Percentiles rank a stretch among this genome's conserved stretches.
These are phyloP conservation scores for Prunus yedoensis DNA, from an alignment of 331 rosid genomes.

Conservation along the genomic window DNA sequence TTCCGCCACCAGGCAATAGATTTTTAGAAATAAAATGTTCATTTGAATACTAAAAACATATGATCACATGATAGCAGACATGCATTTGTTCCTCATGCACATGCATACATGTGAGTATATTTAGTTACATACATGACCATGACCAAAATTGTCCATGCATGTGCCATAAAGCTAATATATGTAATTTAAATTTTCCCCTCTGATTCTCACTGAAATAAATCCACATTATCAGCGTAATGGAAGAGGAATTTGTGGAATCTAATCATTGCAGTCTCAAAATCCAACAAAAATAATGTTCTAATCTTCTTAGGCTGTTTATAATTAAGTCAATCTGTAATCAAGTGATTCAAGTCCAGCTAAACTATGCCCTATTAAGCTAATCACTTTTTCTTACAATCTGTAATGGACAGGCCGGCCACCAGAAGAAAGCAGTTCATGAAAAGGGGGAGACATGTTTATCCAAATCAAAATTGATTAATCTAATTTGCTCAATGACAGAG, in stretches of 20 bases:
- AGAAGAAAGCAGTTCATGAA: not conserved
- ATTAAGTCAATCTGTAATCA: not conserved
- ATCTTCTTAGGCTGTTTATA: no score
- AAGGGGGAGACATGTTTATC: not conserved
- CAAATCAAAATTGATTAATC: not conserved
- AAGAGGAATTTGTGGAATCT: not conserved
- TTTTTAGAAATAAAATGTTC: not conserved
- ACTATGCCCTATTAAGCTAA: no score
- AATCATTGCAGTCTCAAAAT: not conserved
- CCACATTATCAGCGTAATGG: not conserved
- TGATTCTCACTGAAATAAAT: not conserved
- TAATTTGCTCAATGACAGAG: not conserved
- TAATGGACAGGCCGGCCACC: not conserved
- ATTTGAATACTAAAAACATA: not conserved
- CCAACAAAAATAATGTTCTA: not conserved
- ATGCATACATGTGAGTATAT: conserved; percentile 16
- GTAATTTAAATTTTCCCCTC: not conserved
- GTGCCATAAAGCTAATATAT: not conserved
- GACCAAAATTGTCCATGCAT: conserved; percentile 10
- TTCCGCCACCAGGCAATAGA: not conserved
- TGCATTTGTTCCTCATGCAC: conserved; percentile 13
- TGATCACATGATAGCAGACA: not conserved
- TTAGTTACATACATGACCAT: not conserved
- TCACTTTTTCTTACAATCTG: not conserved
- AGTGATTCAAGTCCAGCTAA: not conserved